These are phyloP conservation scores for Aspergillus hiratsukae DNA, from an alignment of 2,329 filamentous ascomycete genomes.

Conservation along the genomic window DNA sequence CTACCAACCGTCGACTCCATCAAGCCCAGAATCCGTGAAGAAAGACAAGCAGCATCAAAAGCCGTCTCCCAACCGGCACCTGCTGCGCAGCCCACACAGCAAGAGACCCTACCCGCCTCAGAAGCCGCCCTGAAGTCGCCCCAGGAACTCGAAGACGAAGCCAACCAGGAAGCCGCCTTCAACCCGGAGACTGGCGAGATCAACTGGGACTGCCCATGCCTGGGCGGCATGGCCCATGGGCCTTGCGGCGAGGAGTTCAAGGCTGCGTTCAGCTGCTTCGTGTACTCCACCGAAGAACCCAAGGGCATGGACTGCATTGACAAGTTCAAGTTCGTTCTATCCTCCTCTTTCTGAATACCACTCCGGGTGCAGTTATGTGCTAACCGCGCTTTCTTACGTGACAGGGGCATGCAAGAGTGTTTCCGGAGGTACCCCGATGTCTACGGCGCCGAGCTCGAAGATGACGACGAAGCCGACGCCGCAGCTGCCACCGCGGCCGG, in stretches of 20 bases:
- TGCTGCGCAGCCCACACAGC: conserved; percentile 7
- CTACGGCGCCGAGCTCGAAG: conserved; percentile 82
- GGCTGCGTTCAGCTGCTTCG: conserved; percentile 95
- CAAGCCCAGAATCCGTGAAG: conserved; percentile 50
- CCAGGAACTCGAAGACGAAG: conserved; percentile 70
- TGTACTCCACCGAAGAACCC: conserved; percentile 89
- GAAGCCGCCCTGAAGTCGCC: conserved; percentile 35
- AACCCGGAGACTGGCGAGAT: conserved; percentile 99
- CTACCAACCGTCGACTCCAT: conserved; percentile 64
- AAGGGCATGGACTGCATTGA: conserved; percentile 98
- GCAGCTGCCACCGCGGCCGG: conserved; percentile 29
- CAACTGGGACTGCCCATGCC: conserved; percentile 98
- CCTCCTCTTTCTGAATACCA: not conserved
- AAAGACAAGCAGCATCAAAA: conserved; percentile 19
- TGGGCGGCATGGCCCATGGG: conserved; percentile 94
- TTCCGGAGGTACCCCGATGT: conserved; percentile 90
- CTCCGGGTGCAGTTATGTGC: conserved; percentile 7
- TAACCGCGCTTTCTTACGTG: conserved; percentile 26
- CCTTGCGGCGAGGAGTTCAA: conserved; percentile 96
- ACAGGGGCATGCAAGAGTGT: conserved; percentile 92
- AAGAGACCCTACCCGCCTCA: conserved; percentile 10
- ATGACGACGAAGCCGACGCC: conserved; percentile 54
- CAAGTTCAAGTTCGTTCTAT: conserved; percentile 77
- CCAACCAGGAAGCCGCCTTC: conserved; percentile 83
- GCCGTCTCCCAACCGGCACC: conserved; percentile 7